Evolutionary conservation across 495 filamentous ascomycete genomes (phyloP), one percentile per base, ranked within the genome.

Genomic region (Parmelia sp.): DNA sequence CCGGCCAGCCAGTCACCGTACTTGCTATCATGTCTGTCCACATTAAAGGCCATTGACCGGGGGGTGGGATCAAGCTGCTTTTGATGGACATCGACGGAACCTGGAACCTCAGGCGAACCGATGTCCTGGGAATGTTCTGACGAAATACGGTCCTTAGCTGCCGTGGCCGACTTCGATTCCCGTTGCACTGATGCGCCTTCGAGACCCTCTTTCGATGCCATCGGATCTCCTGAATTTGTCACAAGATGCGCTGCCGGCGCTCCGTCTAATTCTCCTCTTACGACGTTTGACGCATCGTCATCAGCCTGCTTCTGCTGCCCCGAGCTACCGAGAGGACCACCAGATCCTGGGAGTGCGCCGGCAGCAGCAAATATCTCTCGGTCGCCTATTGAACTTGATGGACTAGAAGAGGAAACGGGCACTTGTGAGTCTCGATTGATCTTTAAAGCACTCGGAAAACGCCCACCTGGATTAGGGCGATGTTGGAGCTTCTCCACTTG

Each of bases 401-500:
- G 85, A 77, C 90, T 94, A 77, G 88, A 87, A 57, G 88, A 86
- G 57, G 89, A 90, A 64, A 86, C 75, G 65, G 89, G 85, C 66
- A 84, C 87, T 71, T 89, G 88, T 80, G 90, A 83, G 78, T 88
- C 82, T 76, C 90, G 84, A 70, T 90, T 86, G 69, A 96, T 83
- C 71, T 90, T 84, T 60, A 95, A 74, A 75, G 94, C 90, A 74
- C 87, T 91, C 70, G 92, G 91, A 76, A 96, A 96, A 67, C 90
- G 86, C 75, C 92, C 91, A 80, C 91, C 92, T 82, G 89, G 83
- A 74, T 87, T 84, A 61, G 87, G 87, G 68, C 91, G 88, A 70
- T 81, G 69, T 67, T 58, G 68, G 65, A 76, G 75, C 40, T 72
- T 65, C 47, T 84, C 83, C 68, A 78, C 75, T 44, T 75, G 79